These are phyloP conservation scores for Hygrocybe coccinea DNA, from an alignment of 768 basidiomycete genomes.

Conservation along the genomic window DNA sequence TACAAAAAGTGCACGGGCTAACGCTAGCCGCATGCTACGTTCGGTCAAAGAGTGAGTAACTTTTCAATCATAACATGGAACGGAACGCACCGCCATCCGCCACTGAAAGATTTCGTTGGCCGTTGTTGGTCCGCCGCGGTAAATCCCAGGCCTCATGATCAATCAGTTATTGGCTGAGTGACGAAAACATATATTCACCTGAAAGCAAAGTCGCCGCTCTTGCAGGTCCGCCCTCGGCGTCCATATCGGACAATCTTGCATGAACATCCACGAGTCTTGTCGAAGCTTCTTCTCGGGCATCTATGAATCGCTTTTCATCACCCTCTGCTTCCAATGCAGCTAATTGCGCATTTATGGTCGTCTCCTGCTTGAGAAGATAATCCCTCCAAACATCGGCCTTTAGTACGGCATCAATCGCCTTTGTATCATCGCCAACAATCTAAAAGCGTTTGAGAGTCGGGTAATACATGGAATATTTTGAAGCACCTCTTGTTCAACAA, in stretches of 20 bases:
- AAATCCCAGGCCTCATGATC: slow-evolving; percentile 76
- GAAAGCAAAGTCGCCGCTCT: slow-evolving; percentile 85
- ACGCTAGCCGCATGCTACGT: slow-evolving; percentile 85
- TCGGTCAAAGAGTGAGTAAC: slow-evolving; percentile 1
- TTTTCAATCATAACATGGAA: not conserved
- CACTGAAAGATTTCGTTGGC: slow-evolving; percentile 83
- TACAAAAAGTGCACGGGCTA: slow-evolving; percentile 94
- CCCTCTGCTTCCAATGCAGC: slow-evolving; percentile 65
- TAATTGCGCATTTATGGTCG: slow-evolving; percentile 65
- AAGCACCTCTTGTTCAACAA: slow-evolving; percentile 92
- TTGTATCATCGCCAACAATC: slow-evolving; percentile 92
- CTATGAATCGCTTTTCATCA: slow-evolving; percentile 77
- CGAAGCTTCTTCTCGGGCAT: slow-evolving; percentile 80
- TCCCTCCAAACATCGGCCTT: slow-evolving; percentile 99
- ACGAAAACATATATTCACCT: slow-evolving; percentile 39
- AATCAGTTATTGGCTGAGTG: not conserved
- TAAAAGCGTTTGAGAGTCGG: slow-evolving; percentile 23
- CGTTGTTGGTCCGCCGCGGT: slow-evolving; percentile 79
- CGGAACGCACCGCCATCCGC: slow-evolving; percentile 79
- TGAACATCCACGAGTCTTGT: slow-evolving; percentile 85
- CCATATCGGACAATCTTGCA: slow-evolving; percentile 90
- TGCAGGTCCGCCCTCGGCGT: slow-evolving; percentile 95
- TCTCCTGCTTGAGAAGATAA: slow-evolving; percentile 83
- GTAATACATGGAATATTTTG: not conserved
- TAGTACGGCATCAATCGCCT: slow-evolving; percentile 90